Evolutionary conservation across 345 rosid genomes (phyloP), one percentile per base, ranked within the genome.

Genomic region (Jatropha curcas): DNA sequence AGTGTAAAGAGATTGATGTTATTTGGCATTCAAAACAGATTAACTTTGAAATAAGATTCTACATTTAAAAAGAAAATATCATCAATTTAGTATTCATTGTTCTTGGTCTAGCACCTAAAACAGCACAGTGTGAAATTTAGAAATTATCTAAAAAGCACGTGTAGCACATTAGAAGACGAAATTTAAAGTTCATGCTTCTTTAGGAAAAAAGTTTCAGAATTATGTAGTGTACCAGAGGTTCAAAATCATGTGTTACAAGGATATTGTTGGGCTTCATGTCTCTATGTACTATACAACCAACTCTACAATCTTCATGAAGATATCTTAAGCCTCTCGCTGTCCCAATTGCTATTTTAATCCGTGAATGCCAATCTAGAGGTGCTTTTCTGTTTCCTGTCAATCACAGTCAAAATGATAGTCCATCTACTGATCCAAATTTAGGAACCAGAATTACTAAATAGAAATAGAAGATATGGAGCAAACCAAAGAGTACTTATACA

Each of bases 291-390:
- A 90, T 84, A 72, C 89, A 84, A 62, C 95, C 95, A 62, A 86
- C 91, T 84, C 95, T 88, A 68, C 95, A 90, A 79, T 90, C 95
- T 81, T 88, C 92, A 25, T 90, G 95, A 74, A 90, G 92, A 75
- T 90, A 88, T 37, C 95, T 73, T 66, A 90, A 75, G 60, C 95
- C 91, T 67, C 89, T 72, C 39, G 95, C 95, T 61, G 88, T 73
- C 55, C 95, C 95, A 68, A 83, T 79, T 35, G 95, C 89, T 79
- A 90, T 85, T 74, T 84, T 88, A 70, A 86, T 67, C 68, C 92
- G 77, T 33, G 86, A 85, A 37, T 80, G 79, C 92, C 89, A 90
- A 81, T 84, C 84, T 33, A 88, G 62, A 48, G 84, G 58, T 24
- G 57, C 4, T n/a, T 61, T 71, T 50, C 81, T 61, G 64, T 74